Percentiles rank a stretch among this genome's conserved stretches.
phyloP scores from a whole-genome alignment of 768 basidiomycete genomes.

The Tricholoma terreum region DNA sequence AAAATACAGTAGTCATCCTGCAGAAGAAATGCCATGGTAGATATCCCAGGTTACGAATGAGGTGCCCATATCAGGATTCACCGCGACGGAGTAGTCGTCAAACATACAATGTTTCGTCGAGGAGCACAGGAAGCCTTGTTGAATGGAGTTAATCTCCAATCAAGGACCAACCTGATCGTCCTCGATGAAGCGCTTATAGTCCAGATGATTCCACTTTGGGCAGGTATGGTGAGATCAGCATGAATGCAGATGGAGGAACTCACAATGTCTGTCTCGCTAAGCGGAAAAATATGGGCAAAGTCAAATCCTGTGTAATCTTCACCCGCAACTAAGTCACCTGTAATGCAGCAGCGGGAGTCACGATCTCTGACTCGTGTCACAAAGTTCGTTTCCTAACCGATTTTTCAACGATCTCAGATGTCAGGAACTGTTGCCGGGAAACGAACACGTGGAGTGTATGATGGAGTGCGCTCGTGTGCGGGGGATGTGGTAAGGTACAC shows the following conservation, averaged over 20 bases:
- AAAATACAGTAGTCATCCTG: conserved; percentile 8
- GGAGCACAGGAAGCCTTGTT: conserved; percentile 18
- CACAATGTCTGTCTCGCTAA: conserved; percentile 12
- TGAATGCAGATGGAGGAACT: conserved; percentile 4
- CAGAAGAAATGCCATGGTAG: not conserved
- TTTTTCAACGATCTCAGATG: not conserved
- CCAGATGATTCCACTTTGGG: conserved; percentile 13
- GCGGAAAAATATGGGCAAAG: conserved; percentile 17
- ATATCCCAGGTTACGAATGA: conserved; percentile 1
- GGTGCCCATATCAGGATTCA: conserved; percentile 17
- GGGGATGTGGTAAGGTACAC: conserved; percentile 15
- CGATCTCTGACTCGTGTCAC: conserved; percentile 13
- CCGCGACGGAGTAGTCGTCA: conserved; percentile 14
- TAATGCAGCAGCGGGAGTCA: conserved; percentile 17
- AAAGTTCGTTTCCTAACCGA: conserved; percentile 10
- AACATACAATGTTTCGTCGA: conserved; percentile 16
- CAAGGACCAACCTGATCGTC: conserved; percentile 12
- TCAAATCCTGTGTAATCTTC: conserved; percentile 18
- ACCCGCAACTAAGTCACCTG: conserved; percentile 13
- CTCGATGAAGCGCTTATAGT: conserved; percentile 16
- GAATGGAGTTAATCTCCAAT: conserved; percentile 17
- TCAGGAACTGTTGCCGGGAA: not conserved
- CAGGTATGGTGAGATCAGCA: conserved; percentile 2
- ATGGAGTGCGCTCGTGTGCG: conserved; percentile 14
- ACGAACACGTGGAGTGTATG: conserved; percentile 14